Evolutionary conservation across 169 alveolate species (phyloP), one percentile per base, ranked within the genome.

Genomic region (Cryptosporidium canis): DNA sequence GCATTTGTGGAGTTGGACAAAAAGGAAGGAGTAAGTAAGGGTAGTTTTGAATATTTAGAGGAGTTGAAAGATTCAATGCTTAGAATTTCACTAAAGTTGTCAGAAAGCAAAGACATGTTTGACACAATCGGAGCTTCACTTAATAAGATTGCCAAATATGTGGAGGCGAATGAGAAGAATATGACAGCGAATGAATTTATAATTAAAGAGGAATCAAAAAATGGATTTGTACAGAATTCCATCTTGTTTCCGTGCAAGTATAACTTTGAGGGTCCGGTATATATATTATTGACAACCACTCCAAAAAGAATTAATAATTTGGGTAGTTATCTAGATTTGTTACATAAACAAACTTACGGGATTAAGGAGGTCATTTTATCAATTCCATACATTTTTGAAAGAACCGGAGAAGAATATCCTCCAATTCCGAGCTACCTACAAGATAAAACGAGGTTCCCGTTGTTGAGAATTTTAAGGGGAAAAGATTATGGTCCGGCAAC

Each of bases 401-500:
- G 91, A 29, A 83, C 91, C 21, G 91, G 91, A 43, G 44, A 83
- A 33, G 85, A 67, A 27, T 83, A 83, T 39, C 91, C 91, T 5
- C 91, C 91, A 43, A 44, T 66, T 43, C 91, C 91, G 8, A 44
- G 29, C 18, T 83, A 48, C 47, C 63, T 83, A 41, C 55, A 29
- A 18, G 91, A 83, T 41, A 61, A 35, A 44, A 29, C 8, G 11
- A 61, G 56, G 33, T 77, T 77, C 29, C 87, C 87, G 3, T 37
- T 77, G 11, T 24, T 77, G 24, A 55, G 72, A 18, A 66, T 83
- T 37, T 21, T 83, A 35, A 55, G 91, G 11, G 84, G 85, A 37
- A 71, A 65, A 18, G 91, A 83, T 47, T 66, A 66, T 35, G 91
- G 91, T 3, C 91, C 91, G 43, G 83, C 84, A 37, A 83, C 91